These are phyloP conservation scores for Hortiboletus flavorubellus DNA, from an alignment of 768 basidiomycete genomes.

Conservation along the genomic window DNA sequence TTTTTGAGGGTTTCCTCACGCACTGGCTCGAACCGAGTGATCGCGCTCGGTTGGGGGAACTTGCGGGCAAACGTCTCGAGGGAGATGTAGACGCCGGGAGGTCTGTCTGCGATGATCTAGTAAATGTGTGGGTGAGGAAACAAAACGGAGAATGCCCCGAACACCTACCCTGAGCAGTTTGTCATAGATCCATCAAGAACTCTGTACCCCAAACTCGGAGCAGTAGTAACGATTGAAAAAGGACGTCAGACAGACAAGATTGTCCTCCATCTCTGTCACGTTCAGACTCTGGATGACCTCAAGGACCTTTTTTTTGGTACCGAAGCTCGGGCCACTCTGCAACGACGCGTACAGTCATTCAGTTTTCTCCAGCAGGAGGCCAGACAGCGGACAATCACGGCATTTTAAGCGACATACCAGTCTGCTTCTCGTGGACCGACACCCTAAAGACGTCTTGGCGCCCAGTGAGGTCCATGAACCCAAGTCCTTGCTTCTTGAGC, in stretches of 20 bases:
- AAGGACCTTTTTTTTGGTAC: neutral
- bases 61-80: slow-evolving; percentile 21
- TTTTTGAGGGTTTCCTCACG: slow-evolving; percentile 3
- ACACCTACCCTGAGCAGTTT: slow-evolving; percentile 4
- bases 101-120: slow-evolving; percentile 14
- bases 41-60: slow-evolving; percentile 18
- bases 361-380: neutral
- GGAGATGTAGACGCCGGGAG: slow-evolving; percentile 13
- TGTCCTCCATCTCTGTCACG: neutral
- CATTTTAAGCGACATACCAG: neutral
- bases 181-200: slow-evolving; percentile 39
- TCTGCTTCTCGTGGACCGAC: neutral
- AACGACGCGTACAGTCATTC: neutral
- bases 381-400: neutral
- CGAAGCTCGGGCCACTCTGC: neutral
- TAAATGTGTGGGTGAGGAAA: neutral
- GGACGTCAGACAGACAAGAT: neutral
- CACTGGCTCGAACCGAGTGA: slow-evolving; percentile 24
- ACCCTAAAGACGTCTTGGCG: neutral
- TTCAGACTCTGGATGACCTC: neutral
- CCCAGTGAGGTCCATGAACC: neutral
- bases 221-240: neutral
- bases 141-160: no score
- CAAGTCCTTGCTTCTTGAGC: neutral
- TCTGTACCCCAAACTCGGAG: slow-evolving; percentile 34